These are phyloP conservation scores for Basidioascus undulatus DNA, from an alignment of 768 basidiomycete genomes.

Conservation along the genomic window DNA sequence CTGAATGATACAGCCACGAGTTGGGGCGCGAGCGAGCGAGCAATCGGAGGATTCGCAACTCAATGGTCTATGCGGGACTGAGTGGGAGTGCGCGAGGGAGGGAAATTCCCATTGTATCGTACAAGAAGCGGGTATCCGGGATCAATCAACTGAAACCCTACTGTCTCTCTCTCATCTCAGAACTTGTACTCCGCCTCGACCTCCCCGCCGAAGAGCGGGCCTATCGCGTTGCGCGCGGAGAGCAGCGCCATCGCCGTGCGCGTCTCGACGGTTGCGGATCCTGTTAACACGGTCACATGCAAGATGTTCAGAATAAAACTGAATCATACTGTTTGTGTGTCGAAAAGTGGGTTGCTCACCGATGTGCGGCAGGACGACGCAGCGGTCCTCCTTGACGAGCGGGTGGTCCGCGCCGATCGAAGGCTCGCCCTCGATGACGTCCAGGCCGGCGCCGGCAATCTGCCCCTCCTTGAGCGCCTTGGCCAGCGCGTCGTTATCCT, in stretches of 20 bases:
- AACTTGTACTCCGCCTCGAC: neutral
- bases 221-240: conserved; percentile 43
- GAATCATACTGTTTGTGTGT: too few relatives aligned
- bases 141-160: too few relatives aligned
- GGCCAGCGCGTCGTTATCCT: conserved; percentile 72
- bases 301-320: too few relatives aligned
- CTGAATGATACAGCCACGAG: too few relatives aligned
- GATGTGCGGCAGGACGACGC: conserved; percentile 74
- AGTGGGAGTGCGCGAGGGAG: too few relatives aligned
- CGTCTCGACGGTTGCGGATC: conserved; percentile 67
- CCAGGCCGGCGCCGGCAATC: conserved; percentile 81
- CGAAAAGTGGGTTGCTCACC: too few relatives aligned
- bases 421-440: conserved; percentile 87
- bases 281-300: too few relatives aligned
- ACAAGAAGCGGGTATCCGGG: too few relatives aligned
- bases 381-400: conserved; percentile 53
- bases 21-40: too few relatives aligned
- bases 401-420: conserved; percentile 42
- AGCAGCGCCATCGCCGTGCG: conserved; percentile 56
- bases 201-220: conserved; percentile 24
- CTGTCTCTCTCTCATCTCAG: neutral
- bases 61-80: too few relatives aligned
- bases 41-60: too few relatives aligned
- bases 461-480: conserved; percentile 47
- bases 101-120: too few relatives aligned